phyloP scores from a whole-genome alignment of 331 rosid species.

The Arachis monticola region DNA sequence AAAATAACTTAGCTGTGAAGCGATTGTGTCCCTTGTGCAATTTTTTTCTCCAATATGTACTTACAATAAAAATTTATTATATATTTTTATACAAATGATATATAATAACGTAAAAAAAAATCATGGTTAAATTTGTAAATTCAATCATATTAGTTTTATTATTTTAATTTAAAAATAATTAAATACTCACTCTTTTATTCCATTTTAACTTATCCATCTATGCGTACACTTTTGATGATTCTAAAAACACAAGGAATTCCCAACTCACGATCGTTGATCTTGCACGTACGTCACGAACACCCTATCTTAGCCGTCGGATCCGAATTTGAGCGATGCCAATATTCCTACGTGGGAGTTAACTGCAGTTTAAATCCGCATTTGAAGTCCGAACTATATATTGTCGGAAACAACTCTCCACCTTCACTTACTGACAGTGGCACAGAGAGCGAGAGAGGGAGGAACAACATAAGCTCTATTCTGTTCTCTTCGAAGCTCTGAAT shows the following conservation, averaged over 20 bases:
- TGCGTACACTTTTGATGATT: too few species aligned
- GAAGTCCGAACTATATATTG: conserved; percentile 62
- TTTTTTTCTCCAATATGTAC: too few species aligned
- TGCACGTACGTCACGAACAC: neutral
- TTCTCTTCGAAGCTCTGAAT: conserved; percentile 43
- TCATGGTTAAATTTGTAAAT: too few species aligned
- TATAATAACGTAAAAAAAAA: too few species aligned
- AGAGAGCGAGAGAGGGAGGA: neutral
- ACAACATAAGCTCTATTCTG: conserved; percentile 15
- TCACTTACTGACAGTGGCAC: conserved; percentile 28
- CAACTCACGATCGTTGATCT: conserved; percentile 40
- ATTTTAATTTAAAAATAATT: too few species aligned
- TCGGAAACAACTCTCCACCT: conserved; percentile 35
- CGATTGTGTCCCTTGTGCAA: too few species aligned
- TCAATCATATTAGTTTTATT: too few species aligned
- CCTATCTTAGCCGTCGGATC: conserved; percentile 46
- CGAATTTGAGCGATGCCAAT: conserved; percentile 32
- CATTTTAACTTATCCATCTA: too few species aligned
- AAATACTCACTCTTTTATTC: too few species aligned
- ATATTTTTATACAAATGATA: too few species aligned
- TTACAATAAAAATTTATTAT: too few species aligned
- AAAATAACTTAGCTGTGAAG: too few species aligned
- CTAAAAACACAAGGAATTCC: conserved; percentile 27
- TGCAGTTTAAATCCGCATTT: conserved; percentile 78
- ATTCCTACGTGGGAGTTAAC: conserved; percentile 73